These are phyloP conservation scores for Crotalaria pallida DNA, from an alignment of 306 rosid genomes.

Conservation along the genomic window DNA sequence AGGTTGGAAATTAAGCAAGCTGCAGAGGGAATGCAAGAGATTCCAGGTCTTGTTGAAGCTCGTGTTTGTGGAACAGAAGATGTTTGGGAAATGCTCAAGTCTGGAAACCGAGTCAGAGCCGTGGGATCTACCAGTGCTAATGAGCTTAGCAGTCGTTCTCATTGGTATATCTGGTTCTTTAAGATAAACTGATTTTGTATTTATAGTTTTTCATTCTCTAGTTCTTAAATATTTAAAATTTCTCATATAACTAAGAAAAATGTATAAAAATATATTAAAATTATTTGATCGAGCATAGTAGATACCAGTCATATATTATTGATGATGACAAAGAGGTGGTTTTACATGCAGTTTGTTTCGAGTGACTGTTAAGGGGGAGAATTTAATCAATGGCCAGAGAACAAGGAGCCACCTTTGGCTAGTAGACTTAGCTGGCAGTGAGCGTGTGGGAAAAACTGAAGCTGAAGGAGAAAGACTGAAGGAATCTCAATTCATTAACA, in stretches of 20 bases:
- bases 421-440: constrained; percentile 98
- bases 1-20: constrained; percentile 94
- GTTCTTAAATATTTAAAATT: background rate
- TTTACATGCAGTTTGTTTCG: constrained; percentile 67
- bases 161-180: constrained; percentile 53
- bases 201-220: background rate
- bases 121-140: constrained; percentile 96
- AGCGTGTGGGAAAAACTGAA: constrained; percentile 94
- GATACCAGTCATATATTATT: background rate
- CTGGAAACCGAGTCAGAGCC: constrained; percentile 79
- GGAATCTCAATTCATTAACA: constrained; percentile 94
- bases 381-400: constrained; percentile 68
- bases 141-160: constrained; percentile 97
- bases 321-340: constrained; percentile 22
- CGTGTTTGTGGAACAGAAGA: constrained; percentile 59
- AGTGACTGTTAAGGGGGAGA: constrained; percentile 75
- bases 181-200: background rate
- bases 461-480: constrained; percentile 96
- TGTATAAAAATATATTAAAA: background rate
- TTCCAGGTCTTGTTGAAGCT: constrained; percentile 88
- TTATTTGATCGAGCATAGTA: background rate
- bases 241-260: background rate
- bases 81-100: constrained; percentile 79
- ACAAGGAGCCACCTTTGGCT: constrained; percentile 95
- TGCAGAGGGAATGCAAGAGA: constrained; percentile 93